These are phyloP conservation scores for Venturia pyrina DNA, from an alignment of 2,329 filamentous ascomycete species.

Conservation along the genomic window DNA sequence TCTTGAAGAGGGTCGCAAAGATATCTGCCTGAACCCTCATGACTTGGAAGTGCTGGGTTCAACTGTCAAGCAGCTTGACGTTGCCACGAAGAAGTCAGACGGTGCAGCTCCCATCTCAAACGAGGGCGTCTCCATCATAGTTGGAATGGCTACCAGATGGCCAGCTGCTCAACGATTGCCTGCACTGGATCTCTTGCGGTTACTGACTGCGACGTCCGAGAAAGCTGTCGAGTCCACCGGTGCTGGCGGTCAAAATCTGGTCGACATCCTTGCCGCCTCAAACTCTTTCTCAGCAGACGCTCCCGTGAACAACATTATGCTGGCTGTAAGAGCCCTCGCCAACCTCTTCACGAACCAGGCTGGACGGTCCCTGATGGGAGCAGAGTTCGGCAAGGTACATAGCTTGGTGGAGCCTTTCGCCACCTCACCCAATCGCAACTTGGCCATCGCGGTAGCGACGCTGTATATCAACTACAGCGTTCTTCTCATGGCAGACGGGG, in stretches of 20 bases:
- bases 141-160: constrained; percentile 70
- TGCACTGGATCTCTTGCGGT: constrained; percentile 77
- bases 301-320: constrained; percentile 75
- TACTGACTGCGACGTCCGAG: constrained; percentile 60
- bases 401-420: constrained; percentile 54
- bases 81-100: constrained; percentile 31
- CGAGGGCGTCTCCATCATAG: constrained; percentile 50
- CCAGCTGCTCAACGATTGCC: constrained; percentile 71
- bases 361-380: constrained; percentile 52
- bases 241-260: constrained; percentile 44
- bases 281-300: constrained; percentile 36
- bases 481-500: constrained; percentile 41
- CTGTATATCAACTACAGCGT: constrained; percentile 79
- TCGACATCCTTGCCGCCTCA: constrained; percentile 45
- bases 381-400: constrained; percentile 50
- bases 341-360: constrained; percentile 73
- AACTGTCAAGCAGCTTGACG: constrained; percentile 56
- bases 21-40: constrained; percentile 60
- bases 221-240: constrained; percentile 52
- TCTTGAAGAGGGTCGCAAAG: constrained; percentile 60
- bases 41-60: constrained; percentile 55
- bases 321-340: constrained; percentile 68
- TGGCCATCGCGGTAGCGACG: constrained; percentile 74
- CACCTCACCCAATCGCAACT: constrained; percentile 53
- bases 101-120: constrained; percentile 32